phyloP scores from a whole-genome alignment of 1,284 basidiomycete species.

The Puccinia polysora region DNA sequence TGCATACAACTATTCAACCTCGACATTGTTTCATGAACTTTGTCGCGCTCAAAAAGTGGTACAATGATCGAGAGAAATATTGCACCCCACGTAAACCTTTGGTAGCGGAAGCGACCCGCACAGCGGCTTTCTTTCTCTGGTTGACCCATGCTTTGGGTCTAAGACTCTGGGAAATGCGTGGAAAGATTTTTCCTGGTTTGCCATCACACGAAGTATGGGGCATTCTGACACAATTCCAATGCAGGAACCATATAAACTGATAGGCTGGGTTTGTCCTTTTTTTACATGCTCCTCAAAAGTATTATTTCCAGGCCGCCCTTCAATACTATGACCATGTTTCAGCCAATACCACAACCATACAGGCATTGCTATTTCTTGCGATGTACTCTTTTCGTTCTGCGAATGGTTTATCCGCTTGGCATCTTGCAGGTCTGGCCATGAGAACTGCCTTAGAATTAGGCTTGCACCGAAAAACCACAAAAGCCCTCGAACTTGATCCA shows the following conservation, averaged over 20 bases:
- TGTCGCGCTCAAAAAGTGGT: conserved; percentile 13
- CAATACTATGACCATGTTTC: conserved; percentile 39
- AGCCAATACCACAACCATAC: conserved; percentile 39
- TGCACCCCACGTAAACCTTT: conserved; percentile 13
- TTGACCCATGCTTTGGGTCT: conserved; percentile 33
- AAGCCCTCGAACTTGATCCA: neutral
- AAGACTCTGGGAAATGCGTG: conserved; percentile 23
- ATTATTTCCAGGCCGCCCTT: conserved; percentile 41
- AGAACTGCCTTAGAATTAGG: conserved; percentile 38
- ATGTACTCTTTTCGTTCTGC: conserved; percentile 41
- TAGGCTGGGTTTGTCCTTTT: neutral
- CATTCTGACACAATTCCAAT: neutral
- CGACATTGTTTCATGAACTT: conserved; percentile 39
- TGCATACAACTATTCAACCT: conserved; percentile 27
- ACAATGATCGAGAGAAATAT: conserved; percentile 11
- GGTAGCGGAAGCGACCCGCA: conserved; percentile 4
- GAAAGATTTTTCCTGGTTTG: conserved; percentile 8
- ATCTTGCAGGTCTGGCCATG: conserved; percentile 38
- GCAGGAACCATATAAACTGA: neutral
- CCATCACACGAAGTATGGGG: conserved; percentile 33
- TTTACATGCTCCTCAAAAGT: neutral
- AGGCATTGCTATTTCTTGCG: conserved; percentile 35
- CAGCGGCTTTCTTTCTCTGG: conserved; percentile 38
- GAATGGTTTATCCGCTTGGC: conserved; percentile 34
- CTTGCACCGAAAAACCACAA: conserved; percentile 28